Percentiles rank a stretch among this genome's conserved stretches.
phyloP scores from a whole-genome alignment of 345 rosid genomes.

The Gossypium australe region DNA sequence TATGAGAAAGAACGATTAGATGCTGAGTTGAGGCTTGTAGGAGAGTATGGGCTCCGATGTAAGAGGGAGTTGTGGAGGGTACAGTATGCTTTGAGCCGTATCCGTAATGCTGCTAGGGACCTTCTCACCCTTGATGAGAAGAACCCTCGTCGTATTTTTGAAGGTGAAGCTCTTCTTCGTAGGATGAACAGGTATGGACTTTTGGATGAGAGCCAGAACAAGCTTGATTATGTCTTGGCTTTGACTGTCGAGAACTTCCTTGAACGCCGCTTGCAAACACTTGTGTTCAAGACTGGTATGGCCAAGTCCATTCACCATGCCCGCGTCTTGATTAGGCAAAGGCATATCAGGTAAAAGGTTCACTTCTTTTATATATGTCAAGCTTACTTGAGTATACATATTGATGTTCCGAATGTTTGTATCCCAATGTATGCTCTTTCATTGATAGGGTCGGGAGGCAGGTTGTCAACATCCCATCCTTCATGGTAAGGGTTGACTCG shows the following conservation, averaged over 20 bases:
- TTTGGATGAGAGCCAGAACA: constrained; percentile 52
- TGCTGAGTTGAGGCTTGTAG: constrained; percentile 55
- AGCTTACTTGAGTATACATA: neutral
- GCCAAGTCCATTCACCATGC: constrained; percentile 21
- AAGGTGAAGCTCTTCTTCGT: constrained; percentile 56
- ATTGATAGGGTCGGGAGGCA: constrained; percentile 39
- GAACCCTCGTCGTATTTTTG: constrained; percentile 50
- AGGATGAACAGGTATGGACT: constrained; percentile 45
- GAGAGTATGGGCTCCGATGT: constrained; percentile 56
- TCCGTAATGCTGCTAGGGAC: constrained; percentile 56
- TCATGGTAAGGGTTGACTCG: constrained; percentile 36
- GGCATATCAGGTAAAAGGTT: constrained; percentile 17
- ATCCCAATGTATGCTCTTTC: neutral
- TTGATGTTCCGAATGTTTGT: neutral
- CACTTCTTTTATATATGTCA: neutral
- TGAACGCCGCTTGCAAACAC: constrained; percentile 39
- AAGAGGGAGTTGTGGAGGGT: constrained; percentile 65
- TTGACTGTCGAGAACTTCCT: constrained; percentile 49
- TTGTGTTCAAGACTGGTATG: constrained; percentile 32
- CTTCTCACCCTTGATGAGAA: constrained; percentile 60
- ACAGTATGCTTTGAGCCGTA: constrained; percentile 49
- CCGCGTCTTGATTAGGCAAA: constrained; percentile 17
- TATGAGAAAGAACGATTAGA: constrained; percentile 54
- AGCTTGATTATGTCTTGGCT: constrained; percentile 63
- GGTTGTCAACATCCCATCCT: constrained; percentile 38